Evolutionary conservation across 805 yeast species (phyloP).

Genomic region (Starmerella powellii): DNA sequence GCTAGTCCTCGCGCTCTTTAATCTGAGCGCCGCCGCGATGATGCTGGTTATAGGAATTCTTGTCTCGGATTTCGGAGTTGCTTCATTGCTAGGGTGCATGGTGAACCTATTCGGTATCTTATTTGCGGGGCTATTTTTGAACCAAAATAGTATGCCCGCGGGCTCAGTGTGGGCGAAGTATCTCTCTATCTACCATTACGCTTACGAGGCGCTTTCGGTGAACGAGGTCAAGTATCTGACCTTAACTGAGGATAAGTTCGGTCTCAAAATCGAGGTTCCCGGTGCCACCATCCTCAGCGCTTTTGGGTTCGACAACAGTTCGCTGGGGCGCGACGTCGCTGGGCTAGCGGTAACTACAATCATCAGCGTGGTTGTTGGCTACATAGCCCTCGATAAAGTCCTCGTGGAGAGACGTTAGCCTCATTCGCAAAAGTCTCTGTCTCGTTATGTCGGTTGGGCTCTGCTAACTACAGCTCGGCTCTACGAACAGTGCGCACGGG

Average conservation of each 20-base stretch:
- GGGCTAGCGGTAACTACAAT: slow-evolving; percentile 47
- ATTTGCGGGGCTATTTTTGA: slow-evolving; percentile 88
- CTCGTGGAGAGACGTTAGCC: slow-evolving; percentile 61
- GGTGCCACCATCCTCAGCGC: slow-evolving; percentile 95
- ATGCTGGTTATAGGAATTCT: slow-evolving; percentile 79
- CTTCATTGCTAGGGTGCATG: slow-evolving; percentile 77
- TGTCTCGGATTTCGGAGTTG: slow-evolving; percentile 80
- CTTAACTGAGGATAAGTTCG: slow-evolving; percentile 77
- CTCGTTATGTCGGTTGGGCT: too few relatives aligned
- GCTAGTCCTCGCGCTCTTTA: slow-evolving; percentile 63
- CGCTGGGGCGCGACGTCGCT: slow-evolving; percentile 53
- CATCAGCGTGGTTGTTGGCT: slow-evolving; percentile 56
- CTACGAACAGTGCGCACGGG: too few relatives aligned
- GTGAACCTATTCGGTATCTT: slow-evolving; percentile 71
- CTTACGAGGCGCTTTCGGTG: slow-evolving; percentile 82
- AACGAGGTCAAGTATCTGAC: slow-evolving; percentile 85
- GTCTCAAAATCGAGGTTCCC: slow-evolving; percentile 88
- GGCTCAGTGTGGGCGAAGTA: slow-evolving; percentile 55
- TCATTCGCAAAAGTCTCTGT: too few relatives aligned
- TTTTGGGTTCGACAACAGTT: slow-evolving; percentile 82
- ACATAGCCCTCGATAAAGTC: slow-evolving; percentile 54
- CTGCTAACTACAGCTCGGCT: too few relatives aligned
- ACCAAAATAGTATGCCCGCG: slow-evolving; percentile 52
- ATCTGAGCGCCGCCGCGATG: slow-evolving; percentile 73
- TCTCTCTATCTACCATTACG: slow-evolving; percentile 86